Evolutionary conservation across 2,329 filamentous ascomycete species (phyloP).

Genomic region (Alternaria triticimaculans): DNA sequence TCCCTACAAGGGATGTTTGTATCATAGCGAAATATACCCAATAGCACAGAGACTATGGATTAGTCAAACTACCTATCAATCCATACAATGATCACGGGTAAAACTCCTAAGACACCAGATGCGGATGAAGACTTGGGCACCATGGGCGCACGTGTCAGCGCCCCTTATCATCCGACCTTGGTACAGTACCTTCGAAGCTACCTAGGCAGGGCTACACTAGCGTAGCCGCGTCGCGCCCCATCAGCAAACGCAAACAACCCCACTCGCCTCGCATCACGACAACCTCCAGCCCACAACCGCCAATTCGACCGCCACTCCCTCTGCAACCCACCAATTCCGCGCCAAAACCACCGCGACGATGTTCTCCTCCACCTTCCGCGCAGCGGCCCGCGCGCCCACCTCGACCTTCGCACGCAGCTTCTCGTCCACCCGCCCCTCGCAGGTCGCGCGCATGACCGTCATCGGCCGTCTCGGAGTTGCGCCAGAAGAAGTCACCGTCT

Average conservation of each 20-base stretch:
- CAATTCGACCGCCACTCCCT: conserved; percentile 1
- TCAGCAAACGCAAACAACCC: conserved; percentile 14
- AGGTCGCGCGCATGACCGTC: conserved; percentile 81
- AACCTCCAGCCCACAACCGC: conserved; percentile 7
- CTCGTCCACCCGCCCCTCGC: conserved; percentile 69
- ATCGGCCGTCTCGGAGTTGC: conserved; percentile 82
- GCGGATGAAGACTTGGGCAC: background rate
- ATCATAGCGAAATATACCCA: conserved; percentile 16
- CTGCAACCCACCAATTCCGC: background rate
- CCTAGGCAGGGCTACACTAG: background rate
- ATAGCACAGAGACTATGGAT: background rate
- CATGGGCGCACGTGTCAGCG: conserved; percentile 10
- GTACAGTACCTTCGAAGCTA: background rate
- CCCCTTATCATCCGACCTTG: conserved; percentile 6
- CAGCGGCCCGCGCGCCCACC: conserved; percentile 59
- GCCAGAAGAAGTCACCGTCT: conserved; percentile 77
- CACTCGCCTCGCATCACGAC: conserved; percentile 11
- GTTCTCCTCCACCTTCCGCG: conserved; percentile 53
- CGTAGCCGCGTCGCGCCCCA: conserved; percentile 23
- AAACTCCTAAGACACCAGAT: background rate
- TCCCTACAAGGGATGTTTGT: conserved; percentile 7
- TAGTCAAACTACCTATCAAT: background rate
- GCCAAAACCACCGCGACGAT: conserved; percentile 22
- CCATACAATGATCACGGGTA: background rate
- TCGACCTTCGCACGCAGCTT: conserved; percentile 68